These are phyloP conservation scores for Paramecium sexaurelia DNA, from an alignment of 73 alveolate species.

Conservation along the genomic window DNA sequence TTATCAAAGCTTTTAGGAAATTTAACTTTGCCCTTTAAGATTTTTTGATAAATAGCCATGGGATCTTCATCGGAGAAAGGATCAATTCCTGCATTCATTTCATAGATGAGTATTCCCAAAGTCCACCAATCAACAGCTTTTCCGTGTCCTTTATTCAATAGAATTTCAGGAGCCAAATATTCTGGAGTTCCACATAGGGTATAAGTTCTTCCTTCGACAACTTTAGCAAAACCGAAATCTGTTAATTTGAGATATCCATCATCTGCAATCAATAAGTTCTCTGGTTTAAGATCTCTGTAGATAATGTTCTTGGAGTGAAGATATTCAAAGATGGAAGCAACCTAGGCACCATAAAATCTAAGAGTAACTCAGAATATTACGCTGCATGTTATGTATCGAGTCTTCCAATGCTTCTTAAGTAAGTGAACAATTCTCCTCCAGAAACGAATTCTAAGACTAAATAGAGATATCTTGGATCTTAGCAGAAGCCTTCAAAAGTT, in stretches of 20 bases:
- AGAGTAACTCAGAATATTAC: slow-evolving; percentile 66
- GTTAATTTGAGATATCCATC: slow-evolving; percentile 93
- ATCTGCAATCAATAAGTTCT: slow-evolving; percentile 91
- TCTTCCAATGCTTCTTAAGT: slow-evolving; percentile 77
- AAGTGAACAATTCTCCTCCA: slow-evolving; percentile 89
- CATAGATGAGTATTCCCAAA: slow-evolving; percentile 83
- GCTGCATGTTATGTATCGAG: slow-evolving; percentile 74
- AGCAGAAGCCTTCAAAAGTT: slow-evolving; percentile 66
- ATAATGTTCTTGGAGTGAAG: slow-evolving; percentile 80
- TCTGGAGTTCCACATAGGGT: slow-evolving; percentile 98
- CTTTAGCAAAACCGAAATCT: slow-evolving; percentile 96
- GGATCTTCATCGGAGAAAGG: slow-evolving; percentile 89
- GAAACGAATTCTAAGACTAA: slow-evolving; percentile 79
- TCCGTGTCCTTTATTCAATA: slow-evolving; percentile 95
- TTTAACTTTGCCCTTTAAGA: slow-evolving; percentile 79
- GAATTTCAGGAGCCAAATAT: slow-evolving; percentile 98
- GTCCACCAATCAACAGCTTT: slow-evolving; percentile 98
- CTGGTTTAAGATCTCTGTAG: slow-evolving; percentile 90
- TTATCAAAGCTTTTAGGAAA: slow-evolving; percentile 85
- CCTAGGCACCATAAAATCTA: slow-evolving; percentile 78
- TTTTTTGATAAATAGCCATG: slow-evolving; percentile 81
- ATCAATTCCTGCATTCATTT: slow-evolving; percentile 88
- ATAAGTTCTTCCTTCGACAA: slow-evolving; percentile 93
- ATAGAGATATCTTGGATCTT: slow-evolving; percentile 81
- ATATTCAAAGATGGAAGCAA: slow-evolving; percentile 79